Base-by-base conservation (phyloP, 768 basidiomycete species). In the Amanita muscaria region DNA sequence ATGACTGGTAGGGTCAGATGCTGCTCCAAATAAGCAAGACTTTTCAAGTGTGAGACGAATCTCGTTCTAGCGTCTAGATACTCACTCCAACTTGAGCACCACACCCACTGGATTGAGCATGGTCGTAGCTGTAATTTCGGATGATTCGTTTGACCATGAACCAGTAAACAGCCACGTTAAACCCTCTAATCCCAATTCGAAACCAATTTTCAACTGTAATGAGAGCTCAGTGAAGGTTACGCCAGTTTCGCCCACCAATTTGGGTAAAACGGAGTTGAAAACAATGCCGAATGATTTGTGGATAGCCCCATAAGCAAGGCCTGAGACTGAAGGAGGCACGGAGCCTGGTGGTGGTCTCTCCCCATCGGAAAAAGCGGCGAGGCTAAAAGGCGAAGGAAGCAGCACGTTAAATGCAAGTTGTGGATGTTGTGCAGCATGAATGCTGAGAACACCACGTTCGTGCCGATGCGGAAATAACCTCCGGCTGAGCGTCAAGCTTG, bases 1-100 rank as follows among this genome's bases (percentile, higher is more conserved):
- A 72, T 54, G 27, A 85, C 69, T 8, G 83, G 83, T 9, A 83
- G 42, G 11, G 68, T 60, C 46, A 82, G 60, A 49, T 67, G 67
- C 56, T 83, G 81, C 49, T 77, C 74, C 42, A 77, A 59, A 56
- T 80, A 77, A 25, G 65, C 59, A 37, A 76, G 55, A 47, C 83
- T 84, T 50, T 18, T 36, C 31, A 29, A 23, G 45, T n/a, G 12
- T n/a, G 12, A 35, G 48, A 41, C 47, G 50, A 53, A 49, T 57
- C 44, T 49, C 45, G 32, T 32, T 32, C 22, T 33, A 47, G 49
- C 47, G 49, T 34, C 47, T 49, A 25, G 44, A 27, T 32, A 71
- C 75, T 57, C 53, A 83, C 83, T 77, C 74, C 42, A 84, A 51
- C 56, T 64, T 68, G 48, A 81, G 58, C 23, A 72, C 59, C 39